Evolutionary conservation across 257 asterid genomes (phyloP).

Genomic region (Catharanthus roseus): DNA sequence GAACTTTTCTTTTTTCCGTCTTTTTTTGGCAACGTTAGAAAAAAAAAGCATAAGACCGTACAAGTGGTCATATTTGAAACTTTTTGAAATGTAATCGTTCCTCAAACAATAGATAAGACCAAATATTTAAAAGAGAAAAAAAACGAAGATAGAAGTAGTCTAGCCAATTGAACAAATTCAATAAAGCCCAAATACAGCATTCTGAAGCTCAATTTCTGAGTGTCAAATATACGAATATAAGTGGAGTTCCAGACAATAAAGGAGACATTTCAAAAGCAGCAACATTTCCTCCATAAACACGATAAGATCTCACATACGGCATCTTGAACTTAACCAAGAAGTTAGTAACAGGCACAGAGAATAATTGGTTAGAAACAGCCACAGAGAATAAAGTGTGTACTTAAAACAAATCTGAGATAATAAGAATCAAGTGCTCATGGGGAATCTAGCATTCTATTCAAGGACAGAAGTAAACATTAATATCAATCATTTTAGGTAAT

Average conservation of each 20-base stretch:
- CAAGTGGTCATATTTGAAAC: neutral
- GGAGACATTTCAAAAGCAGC: neutral
- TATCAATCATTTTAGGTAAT: no score
- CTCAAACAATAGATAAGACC: no score
- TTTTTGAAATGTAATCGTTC: neutral
- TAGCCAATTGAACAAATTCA: neutral
- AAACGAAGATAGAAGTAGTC: no score
- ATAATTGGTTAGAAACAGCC: no score
- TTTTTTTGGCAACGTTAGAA: no score
- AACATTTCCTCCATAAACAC: neutral
- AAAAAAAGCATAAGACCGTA: no score
- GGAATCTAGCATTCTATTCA: neutral
- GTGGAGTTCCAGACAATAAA: no score
- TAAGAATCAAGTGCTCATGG: neutral
- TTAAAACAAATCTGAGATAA: neutral
- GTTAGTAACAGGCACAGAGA: neutral
- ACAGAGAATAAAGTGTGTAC: neutral
- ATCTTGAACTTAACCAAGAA: neutral
- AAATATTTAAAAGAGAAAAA: no score
- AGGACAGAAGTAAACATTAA: neutral
- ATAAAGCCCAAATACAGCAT: neutral
- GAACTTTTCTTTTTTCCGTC: no score
- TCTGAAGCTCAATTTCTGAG: neutral
- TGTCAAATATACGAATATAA: no score
- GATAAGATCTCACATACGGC: neutral